A percentile compares a stretch with the other conserved stretches of the same genome.
These are phyloP conservation scores for Rubroboletus pulcherrimus DNA, from an alignment of 768 basidiomycete species.

Conservation along the genomic window DNA sequence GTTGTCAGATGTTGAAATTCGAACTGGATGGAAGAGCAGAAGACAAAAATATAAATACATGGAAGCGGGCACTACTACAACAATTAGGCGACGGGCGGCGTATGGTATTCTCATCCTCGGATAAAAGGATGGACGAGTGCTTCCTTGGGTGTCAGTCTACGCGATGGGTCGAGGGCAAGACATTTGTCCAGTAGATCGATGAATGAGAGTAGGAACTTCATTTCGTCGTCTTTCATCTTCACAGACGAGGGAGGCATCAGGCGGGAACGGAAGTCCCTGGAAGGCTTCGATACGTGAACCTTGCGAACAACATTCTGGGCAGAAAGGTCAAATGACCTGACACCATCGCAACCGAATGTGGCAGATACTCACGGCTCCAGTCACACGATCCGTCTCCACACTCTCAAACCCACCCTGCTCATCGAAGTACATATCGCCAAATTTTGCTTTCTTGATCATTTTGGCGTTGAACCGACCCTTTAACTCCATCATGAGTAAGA, in stretches of 20 bases:
- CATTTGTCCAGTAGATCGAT: slow-evolving; percentile 92
- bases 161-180: slow-evolving; percentile 77
- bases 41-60: slow-evolving; percentile 25
- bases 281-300: slow-evolving; percentile 79
- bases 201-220: slow-evolving; percentile 72
- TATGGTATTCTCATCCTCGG: slow-evolving; percentile 40
- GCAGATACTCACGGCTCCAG: slow-evolving; percentile 64
- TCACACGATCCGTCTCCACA: slow-evolving; percentile 79
- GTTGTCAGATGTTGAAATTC: slow-evolving; percentile 10
- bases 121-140: slow-evolving; percentile 87
- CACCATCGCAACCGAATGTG: slow-evolving; percentile 1
- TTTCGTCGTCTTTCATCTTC: slow-evolving; percentile 87
- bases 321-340: slow-evolving; percentile 18
- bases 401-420: slow-evolving; percentile 85
- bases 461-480: slow-evolving; percentile 91
- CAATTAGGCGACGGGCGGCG: slow-evolving; percentile 12
- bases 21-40: slow-evolving; percentile 2
- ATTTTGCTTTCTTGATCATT: slow-evolving; percentile 92
- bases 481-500: slow-evolving; percentile 96
- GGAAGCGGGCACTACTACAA: slow-evolving; percentile 11
- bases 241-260: slow-evolving; percentile 76
- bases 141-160: slow-evolving; percentile 86
- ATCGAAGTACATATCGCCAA: slow-evolving; percentile 91
- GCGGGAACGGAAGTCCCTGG: slow-evolving; percentile 74
- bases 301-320: slow-evolving; percentile 77